phyloP scores from a whole-genome alignment of 2,329 filamentous ascomycete genomes.

The Hymenoscyphus albidus region DNA sequence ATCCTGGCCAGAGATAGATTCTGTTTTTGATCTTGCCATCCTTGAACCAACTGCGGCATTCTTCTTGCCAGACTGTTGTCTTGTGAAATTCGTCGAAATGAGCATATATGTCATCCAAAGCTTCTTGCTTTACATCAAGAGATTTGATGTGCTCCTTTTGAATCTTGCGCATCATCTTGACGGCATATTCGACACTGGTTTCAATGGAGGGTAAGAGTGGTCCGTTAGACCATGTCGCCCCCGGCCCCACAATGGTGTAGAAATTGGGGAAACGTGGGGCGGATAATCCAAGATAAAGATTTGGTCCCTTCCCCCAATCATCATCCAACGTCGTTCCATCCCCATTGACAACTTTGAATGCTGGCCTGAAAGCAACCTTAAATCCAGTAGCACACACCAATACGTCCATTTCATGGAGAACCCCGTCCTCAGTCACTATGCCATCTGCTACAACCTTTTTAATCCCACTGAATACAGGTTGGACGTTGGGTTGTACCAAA shows the following conservation, averaged over 20 bases:
- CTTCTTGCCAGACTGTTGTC: constrained; percentile 28
- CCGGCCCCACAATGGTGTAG: constrained; percentile 32
- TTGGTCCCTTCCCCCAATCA: constrained; percentile 20
- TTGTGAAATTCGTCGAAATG: constrained; percentile 31
- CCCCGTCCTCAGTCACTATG: constrained; percentile 41
- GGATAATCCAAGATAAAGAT: constrained; percentile 26
- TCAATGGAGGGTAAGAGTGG: constrained; percentile 43
- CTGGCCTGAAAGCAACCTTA: constrained; percentile 32
- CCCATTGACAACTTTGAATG: constrained; percentile 29
- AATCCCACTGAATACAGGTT: constrained; percentile 34
- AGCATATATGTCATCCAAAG: constrained; percentile 33
- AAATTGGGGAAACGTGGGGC: constrained; percentile 25
- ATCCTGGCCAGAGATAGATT: constrained; percentile 47
- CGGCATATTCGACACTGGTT: constrained; percentile 39
- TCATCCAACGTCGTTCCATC: constrained; percentile 27
- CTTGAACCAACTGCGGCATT: constrained; percentile 30
- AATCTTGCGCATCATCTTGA: constrained; percentile 40
- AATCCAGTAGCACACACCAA: constrained; percentile 37
- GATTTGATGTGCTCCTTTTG: constrained; percentile 37
- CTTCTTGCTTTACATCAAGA: constrained; percentile 37
- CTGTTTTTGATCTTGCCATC: constrained; percentile 38
- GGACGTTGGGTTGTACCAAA: constrained; percentile 43
- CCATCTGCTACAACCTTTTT: constrained; percentile 42
- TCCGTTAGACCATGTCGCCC: constrained; percentile 44
- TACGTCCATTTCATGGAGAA: constrained; percentile 33